Percentiles rank a stretch among this genome's conserved stretches.
These are phyloP conservation scores for Bruguiera sexangula DNA, from an alignment of 345 rosid genomes.

Conservation along the genomic window DNA sequence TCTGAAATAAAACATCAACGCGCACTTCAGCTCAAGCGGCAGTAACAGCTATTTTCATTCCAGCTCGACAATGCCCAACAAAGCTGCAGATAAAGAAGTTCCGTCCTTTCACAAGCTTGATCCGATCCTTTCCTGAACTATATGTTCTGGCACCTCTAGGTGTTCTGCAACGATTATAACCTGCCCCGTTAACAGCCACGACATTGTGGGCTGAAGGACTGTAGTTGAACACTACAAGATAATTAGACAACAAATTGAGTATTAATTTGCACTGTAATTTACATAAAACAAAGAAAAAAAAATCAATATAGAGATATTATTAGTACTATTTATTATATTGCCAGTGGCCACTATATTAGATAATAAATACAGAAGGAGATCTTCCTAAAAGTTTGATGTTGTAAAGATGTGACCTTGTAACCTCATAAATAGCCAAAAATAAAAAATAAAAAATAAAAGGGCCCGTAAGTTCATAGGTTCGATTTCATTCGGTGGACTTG, in stretches of 20 bases:
- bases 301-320: no score
- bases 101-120: conserved; percentile 49
- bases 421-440: no score
- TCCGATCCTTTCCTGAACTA: conserved; percentile 45
- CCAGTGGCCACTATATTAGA: no score
- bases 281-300: no score
- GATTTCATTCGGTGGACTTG: no score
- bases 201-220: conserved; percentile 41
- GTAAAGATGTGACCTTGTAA: no score
- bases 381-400: no score
- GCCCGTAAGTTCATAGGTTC: no score
- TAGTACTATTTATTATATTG: no score
- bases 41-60: conserved; percentile 49
- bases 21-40: conserved; percentile 16
- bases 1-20: no score
- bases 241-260: not conserved
- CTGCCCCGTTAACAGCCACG: conserved; percentile 38
- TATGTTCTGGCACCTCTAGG: conserved; percentile 34
- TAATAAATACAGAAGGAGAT: no score
- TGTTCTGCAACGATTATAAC: conserved; percentile 37
- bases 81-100: conserved; percentile 49
- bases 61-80: conserved; percentile 41
- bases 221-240: conserved; percentile 55
- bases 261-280: not conserved
- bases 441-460: no score